Percentiles rank a stretch among this genome's conserved stretches.
These are phyloP conservation scores for Salix koriyanagi DNA, from an alignment of 345 rosid genomes.

Conservation along the genomic window DNA sequence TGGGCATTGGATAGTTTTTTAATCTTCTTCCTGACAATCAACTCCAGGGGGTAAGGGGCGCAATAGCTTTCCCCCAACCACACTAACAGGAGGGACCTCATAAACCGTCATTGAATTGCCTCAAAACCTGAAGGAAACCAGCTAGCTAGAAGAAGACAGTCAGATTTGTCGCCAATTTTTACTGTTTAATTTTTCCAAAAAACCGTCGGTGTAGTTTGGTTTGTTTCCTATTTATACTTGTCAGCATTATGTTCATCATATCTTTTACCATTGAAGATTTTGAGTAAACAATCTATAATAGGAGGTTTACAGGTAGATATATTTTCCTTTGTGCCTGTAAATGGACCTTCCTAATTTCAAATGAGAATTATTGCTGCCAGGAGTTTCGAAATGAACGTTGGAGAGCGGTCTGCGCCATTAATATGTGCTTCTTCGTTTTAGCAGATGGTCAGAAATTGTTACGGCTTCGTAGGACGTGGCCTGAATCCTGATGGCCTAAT, in stretches of 20 bases:
- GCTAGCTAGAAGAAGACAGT: not conserved
- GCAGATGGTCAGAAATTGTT: not conserved
- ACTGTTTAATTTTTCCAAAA: not conserved
- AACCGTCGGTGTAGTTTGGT: not conserved
- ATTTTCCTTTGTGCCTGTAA: not conserved
- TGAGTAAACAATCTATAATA: not conserved
- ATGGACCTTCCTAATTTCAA: not conserved
- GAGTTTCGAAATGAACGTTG: not conserved
- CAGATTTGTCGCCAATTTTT: not conserved
- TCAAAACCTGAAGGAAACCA: not conserved
- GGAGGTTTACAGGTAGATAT: not conserved
- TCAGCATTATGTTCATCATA: not conserved
- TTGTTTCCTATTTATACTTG: not conserved
- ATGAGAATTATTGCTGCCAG: not conserved
- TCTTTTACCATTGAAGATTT: not conserved
- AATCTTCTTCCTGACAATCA: slow-evolving; percentile 43
- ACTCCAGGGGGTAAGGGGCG: slow-evolving; percentile 47
- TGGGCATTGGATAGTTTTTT: slow-evolving; percentile 36
- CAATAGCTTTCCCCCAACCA: slow-evolving; percentile 52
- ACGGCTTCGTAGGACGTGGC: not conserved
- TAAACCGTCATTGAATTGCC: slow-evolving; percentile 13
- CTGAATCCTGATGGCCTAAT: not conserved
- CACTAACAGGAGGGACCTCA: slow-evolving; percentile 31
- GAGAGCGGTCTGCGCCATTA: not conserved
- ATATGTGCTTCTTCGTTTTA: not conserved